Evolutionary conservation across 2,329 filamentous ascomycete genomes (phyloP).

Genomic region (Aotearoamyces nothofagi): DNA sequence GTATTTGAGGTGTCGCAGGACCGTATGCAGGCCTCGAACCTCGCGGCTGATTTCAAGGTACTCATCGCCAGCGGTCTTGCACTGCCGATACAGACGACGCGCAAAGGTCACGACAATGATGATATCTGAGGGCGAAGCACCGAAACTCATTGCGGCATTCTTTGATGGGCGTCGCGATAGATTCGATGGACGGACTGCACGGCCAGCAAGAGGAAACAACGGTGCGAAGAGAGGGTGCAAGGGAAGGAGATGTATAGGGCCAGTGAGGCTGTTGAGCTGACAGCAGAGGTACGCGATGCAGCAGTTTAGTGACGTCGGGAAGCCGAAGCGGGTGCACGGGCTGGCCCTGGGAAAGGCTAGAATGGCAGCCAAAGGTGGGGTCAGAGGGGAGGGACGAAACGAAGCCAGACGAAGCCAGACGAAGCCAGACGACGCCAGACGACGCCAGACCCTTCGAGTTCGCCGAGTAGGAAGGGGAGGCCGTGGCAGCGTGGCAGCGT

Average conservation of each 20-base stretch:
- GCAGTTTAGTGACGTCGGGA: too few relatives aligned
- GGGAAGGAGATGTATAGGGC: background rate
- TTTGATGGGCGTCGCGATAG: background rate
- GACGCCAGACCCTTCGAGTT: too few relatives aligned
- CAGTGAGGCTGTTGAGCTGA: background rate
- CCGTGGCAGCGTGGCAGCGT: too few relatives aligned
- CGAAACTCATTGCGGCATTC: background rate
- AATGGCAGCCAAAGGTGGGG: conserved; percentile 1
- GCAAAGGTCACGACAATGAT: conserved; percentile 37
- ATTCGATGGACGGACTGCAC: too few relatives aligned
- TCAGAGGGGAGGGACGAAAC: background rate
- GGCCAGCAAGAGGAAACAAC: background rate
- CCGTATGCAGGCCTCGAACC: conserved; percentile 36
- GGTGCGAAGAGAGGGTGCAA: background rate
- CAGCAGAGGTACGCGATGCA: background rate
- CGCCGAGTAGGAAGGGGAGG: too few relatives aligned
- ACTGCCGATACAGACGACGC: conserved; percentile 34
- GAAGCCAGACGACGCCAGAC: background rate
- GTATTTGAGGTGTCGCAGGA: conserved; percentile 39
- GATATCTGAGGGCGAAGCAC: conserved; percentile 21
- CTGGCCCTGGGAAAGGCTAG: background rate
- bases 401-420: background rate
- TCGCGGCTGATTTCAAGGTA: conserved; percentile 33
- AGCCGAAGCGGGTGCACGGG: too few relatives aligned
- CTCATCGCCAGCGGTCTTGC: conserved; percentile 28